Evolutionary conservation across 805 yeast species (phyloP), one percentile per base, ranked within the genome.

Genomic region (Metschnikowia koreensis): DNA sequence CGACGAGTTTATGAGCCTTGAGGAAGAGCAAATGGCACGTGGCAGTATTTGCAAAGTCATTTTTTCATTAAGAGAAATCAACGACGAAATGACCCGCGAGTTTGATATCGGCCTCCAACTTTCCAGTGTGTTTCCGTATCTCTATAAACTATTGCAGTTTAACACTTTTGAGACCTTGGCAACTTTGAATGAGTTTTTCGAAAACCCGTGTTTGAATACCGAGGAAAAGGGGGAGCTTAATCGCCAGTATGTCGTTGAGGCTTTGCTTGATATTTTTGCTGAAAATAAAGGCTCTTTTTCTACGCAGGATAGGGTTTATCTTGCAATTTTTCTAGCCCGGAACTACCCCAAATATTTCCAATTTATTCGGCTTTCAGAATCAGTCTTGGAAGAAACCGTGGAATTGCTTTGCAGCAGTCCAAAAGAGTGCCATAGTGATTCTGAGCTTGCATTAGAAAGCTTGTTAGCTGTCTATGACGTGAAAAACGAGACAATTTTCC

Each of bases 301-400:
- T 6, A 60, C 59, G 6, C 46, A 29, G 6, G 74, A 69, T 34
- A 52, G 59, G 12, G 66, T 74, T 41, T 62, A 67, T 6, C 65
- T 89, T 46, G 77, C 89, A 2, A 80, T 89, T 3, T 94, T 93
- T 62, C 67, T 93, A 34, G 88, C 93, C 0, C 69, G 93, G 52
- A 92, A 88, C 62, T 82, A 85, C 55, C 86, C 97, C 1, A 94
- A 93, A 63, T 93, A 87, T 65, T 75, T 81, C 11, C 99, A 93
- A 66, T 92, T 89, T 55, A 76, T 93, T 10, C 75, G 89, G 41
- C 66, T 94, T 1, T 80, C 91, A 0, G 94, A 85, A 50, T 72
- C 81, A 1, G 68, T 74, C 2, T 63, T 87, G 40, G 77, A 78
- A 6, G 63, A 66, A 3, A 69, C 86, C 0, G 69, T 87, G 27